Percentiles rank a stretch among this genome's conserved stretches.
Evolutionary conservation across 139 green algal genomes (phyloP).

Genomic region (Chlorella sp.): DNA sequence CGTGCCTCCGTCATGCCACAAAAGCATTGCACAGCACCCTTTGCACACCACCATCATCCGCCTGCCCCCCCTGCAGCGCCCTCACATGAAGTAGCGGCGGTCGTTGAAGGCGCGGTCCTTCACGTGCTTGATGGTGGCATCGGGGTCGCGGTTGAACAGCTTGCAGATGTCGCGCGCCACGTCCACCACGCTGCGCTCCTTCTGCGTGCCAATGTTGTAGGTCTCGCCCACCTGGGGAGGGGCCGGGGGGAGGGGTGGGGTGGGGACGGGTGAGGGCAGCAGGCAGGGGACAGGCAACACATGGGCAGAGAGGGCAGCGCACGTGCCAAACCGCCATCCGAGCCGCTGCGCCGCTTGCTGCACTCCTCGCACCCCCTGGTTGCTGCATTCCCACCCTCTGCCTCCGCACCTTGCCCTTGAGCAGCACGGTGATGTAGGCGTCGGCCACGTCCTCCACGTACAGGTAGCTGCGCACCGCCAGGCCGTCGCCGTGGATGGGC

Average conservation of each 20-base stretch:
- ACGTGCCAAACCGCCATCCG: no score
- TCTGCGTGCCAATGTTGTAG: conserved; percentile 99
- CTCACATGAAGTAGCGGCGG: conserved; percentile 47
- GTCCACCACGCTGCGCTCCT: conserved; percentile 91
- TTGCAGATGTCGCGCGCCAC: conserved; percentile 78
- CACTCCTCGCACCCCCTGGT: no score
- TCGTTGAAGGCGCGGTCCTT: conserved; percentile 92
- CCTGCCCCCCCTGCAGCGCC: neutral
- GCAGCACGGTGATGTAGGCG: conserved; percentile 90
- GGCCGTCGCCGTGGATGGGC: conserved; percentile 73
- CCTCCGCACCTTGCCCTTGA: conserved; percentile 60
- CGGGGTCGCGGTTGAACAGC: conserved; percentile 63
- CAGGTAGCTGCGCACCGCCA: conserved; percentile 74
- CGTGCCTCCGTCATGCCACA: no score
- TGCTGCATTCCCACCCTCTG: no score
- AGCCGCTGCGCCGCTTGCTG: no score
- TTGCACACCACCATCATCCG: neutral
- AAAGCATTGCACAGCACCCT: no score
- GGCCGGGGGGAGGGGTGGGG: neutral
- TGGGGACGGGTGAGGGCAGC: neutral
- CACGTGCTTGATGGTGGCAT: conserved; percentile 60
- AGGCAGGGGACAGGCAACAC: neutral
- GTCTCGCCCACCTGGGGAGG: conserved; percentile 71
- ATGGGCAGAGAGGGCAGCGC: neutral
- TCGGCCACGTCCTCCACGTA: conserved; percentile 96